Base-by-base conservation (phyloP, 139 green algal species). In the Closterium sp. region DNA sequence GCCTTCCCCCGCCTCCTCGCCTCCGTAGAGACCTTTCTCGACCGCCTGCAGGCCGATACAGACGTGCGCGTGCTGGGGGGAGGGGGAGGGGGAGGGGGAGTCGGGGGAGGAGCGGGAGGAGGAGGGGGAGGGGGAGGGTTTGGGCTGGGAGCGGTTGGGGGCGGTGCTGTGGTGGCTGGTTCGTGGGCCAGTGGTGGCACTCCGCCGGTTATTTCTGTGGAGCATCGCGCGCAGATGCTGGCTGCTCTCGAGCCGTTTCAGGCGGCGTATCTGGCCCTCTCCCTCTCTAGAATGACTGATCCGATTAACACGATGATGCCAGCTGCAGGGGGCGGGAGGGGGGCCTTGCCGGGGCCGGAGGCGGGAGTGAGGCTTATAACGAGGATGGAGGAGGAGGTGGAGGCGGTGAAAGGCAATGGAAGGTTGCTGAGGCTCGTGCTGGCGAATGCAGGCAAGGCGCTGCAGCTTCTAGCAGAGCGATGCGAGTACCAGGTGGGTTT, bases 1-100 rank as follows among this genome's bases (percentile, higher is more conserved):
- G 87, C 92, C 2, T 99, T 97, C 93, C 97, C 98, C 0, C 94
- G 95, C 29, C 95, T 99, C 79, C 95, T 97, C 7, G 73, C 42
- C 0, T 87, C 97, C n/a, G 45, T 99, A 38, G 97, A 99, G 86
- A 89, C 91, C 2, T 94, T 95, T 13, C 94, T 97, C 2, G 93
- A 96, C 7, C 87, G 95, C 0, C 94, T 98, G 28, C 42, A 89
- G 10, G 94, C 94, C n/a, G 97, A 99, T 90, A 98, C 96, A 1
- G 95, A 92, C 4, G 90, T 92, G 13, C 90, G 90, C 9, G 42
- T 7, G 42, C 42, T 62, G 5, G 42, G 42, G 42, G 42, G 42
- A 62, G 42, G 42, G 42, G 42, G 42, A 62, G 42, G 42, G 7
- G 42, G 5, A 7, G 42, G 42, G 7, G 42, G 42, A 62, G 42